Percentiles rank a stretch among this genome's conserved stretches.
phyloP scores from a whole-genome alignment of 192 early-diverging fungal species.

The Backusella circina region DNA sequence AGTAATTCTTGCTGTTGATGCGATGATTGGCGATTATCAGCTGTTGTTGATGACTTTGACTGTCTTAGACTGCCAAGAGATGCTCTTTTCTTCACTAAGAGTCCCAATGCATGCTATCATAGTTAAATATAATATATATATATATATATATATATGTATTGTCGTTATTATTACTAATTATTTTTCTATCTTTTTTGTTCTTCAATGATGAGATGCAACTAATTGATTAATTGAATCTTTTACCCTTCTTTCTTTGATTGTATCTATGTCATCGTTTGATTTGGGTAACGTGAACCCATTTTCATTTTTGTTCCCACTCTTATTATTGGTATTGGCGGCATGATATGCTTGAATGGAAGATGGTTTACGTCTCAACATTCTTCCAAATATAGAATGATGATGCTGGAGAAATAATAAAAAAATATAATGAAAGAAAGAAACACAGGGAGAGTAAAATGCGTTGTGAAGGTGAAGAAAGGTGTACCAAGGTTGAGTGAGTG shows the following conservation, averaged over 20 bases:
- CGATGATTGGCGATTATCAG: conserved; percentile 4
- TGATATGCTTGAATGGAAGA: conserved; percentile 5
- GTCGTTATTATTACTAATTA: not conserved
- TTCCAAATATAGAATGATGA: not conserved
- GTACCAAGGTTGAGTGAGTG: not conserved
- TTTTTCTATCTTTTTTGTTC: not conserved
- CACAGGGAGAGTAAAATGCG: not conserved
- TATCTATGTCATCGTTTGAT: not conserved
- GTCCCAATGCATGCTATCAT: conserved; percentile 1
- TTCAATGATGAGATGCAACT: not conserved
- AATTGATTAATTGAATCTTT: not conserved
- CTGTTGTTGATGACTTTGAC: conserved; percentile 29
- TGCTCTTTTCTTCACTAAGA: conserved; percentile 6
- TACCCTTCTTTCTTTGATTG: conserved; percentile 13
- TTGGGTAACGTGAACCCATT: not conserved
- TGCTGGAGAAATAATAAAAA: not conserved
- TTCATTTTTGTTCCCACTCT: not conserved
- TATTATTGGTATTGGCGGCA: not conserved
- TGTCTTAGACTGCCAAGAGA: conserved; percentile 25
- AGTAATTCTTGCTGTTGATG: not conserved
- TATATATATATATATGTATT: not conserved
- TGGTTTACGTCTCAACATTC: conserved; percentile 13
- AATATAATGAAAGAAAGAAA: not conserved
- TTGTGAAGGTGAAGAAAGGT: not conserved
- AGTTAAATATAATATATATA: not conserved